phyloP scores from a whole-genome alignment of 1,284 basidiomycete species.

The Heterobasidion parviporum region DNA sequence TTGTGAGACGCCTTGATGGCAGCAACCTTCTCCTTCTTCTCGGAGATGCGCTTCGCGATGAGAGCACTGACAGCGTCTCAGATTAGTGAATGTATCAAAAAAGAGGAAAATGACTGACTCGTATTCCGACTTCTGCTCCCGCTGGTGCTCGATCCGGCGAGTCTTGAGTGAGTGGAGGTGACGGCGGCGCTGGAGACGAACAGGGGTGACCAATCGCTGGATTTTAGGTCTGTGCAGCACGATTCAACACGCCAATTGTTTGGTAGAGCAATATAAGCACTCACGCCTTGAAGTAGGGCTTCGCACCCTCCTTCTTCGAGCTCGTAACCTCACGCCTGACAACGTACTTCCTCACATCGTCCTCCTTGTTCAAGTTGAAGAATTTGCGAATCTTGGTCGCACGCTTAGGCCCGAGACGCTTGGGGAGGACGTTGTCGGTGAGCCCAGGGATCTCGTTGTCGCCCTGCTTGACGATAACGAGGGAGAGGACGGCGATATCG shows the following conservation, averaged over 20 bases:
- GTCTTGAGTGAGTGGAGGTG: conserved; percentile 88
- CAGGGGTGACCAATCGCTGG: conserved; percentile 88
- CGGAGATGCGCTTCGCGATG: conserved; percentile 84
- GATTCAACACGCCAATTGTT: too few species aligned
- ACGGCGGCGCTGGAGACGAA: conserved; percentile 94
- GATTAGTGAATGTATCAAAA: not conserved
- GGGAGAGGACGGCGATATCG: conserved; percentile 92
- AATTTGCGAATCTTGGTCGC: conserved; percentile 95
- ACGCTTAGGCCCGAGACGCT: conserved; percentile 92
- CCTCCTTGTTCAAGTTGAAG: conserved; percentile 98
- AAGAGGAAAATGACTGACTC: conserved; percentile 38
- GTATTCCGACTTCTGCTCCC: conserved; percentile 93
- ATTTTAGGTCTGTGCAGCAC: conserved; percentile 62
- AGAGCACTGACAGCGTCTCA: conserved; percentile 40
- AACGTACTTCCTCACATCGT: conserved; percentile 97
- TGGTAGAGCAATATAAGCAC: conserved; percentile 24
- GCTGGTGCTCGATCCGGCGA: conserved; percentile 84
- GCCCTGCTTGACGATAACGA: conserved; percentile 97
- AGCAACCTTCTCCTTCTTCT: conserved; percentile 86
- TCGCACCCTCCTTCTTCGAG: conserved; percentile 86
- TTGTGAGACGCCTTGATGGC: conserved; percentile 72
- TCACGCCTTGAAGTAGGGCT: conserved; percentile 97
- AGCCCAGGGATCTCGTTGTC: conserved; percentile 88
- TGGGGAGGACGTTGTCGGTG: conserved; percentile 90
- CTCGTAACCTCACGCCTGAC: conserved; percentile 87